Percentiles rank a stretch among this genome's conserved stretches.
Evolutionary conservation across 192 early-diverging fungal species (phyloP).

Genomic region (Coemansia sp.): DNA sequence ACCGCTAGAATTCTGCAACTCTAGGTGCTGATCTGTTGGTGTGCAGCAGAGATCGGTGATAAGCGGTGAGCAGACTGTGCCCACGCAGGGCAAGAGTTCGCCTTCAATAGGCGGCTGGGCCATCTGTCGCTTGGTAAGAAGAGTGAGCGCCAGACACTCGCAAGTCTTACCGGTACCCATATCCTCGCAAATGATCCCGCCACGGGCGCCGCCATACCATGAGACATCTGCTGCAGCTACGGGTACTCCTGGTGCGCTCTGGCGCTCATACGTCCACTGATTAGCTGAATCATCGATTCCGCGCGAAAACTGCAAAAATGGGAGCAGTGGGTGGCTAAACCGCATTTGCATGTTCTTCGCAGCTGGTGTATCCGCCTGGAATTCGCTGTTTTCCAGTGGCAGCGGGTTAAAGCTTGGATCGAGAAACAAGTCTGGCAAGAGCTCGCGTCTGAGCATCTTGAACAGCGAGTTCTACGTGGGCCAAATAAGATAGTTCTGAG

Average conservation of each 20-base stretch:
- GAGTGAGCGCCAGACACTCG: conserved; percentile 66
- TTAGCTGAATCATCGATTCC: conserved; percentile 30
- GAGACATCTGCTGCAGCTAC: conserved; percentile 28
- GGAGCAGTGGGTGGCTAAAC: conserved; percentile 33
- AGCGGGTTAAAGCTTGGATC: conserved; percentile 51
- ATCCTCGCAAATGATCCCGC: conserved; percentile 83
- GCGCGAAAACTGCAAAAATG: conserved; percentile 44
- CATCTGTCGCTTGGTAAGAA: conserved; percentile 63
- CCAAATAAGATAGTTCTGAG: neutral
- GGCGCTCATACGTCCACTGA: conserved; percentile 28
- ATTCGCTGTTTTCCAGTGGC: neutral
- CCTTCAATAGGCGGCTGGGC: conserved; percentile 39
- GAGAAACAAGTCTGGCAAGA: conserved; percentile 57
- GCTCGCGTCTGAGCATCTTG: conserved; percentile 71
- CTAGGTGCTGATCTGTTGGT: neutral
- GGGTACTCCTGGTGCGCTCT: conserved; percentile 30
- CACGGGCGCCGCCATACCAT: conserved; percentile 48
- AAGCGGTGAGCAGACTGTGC: conserved; percentile 35
- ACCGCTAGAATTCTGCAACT: neutral
- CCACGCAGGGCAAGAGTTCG: conserved; percentile 39
- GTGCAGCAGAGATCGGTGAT: conserved; percentile 17
- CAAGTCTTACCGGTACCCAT: conserved; percentile 89
- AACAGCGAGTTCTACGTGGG: conserved; percentile 56
- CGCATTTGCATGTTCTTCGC: neutral
- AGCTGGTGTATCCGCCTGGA: neutral